A percentile compares a stretch with the other conserved stretches of the same genome.
phyloP scores from a whole-genome alignment of 768 basidiomycete species.

The Suillus luteus region DNA sequence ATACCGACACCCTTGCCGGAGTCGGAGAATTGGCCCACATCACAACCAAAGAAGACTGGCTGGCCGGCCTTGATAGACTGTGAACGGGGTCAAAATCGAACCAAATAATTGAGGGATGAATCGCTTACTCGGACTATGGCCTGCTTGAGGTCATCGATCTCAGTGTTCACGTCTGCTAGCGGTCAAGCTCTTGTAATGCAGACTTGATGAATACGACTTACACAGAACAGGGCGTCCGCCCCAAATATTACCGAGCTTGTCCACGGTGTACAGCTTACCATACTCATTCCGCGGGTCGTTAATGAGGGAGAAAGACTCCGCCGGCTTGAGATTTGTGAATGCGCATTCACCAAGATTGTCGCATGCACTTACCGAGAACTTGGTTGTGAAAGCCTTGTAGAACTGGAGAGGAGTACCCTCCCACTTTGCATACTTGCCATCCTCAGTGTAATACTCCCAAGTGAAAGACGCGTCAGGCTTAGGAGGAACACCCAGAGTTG shows the following conservation, averaged over 20 bases:
- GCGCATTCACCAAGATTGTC: conserved; percentile 7
- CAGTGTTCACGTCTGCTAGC: conserved; percentile 81
- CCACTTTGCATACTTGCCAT: conserved; percentile 75
- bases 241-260: conserved; percentile 92
- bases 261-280: conserved; percentile 84
- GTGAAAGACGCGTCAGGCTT: conserved; percentile 67
- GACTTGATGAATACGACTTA: conserved; percentile 39
- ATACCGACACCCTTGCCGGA: conserved; percentile 58
- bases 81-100: not conserved
- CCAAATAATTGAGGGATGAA: not conserved
- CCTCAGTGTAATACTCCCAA: conserved; percentile 88
- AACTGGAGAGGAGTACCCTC: conserved; percentile 82
- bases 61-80: conserved; percentile 82
- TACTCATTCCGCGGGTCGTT: conserved; percentile 91
- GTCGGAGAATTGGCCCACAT: conserved; percentile 88
- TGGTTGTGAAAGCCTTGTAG: conserved; percentile 63
- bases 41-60: conserved; percentile 95
- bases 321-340: conserved; percentile 42
- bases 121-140: conserved; percentile 66
- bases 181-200: not conserved
- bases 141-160: conserved; percentile 77
- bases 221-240: conserved; percentile 83
- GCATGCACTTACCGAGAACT: conserved; percentile 49
- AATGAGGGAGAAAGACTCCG: conserved; percentile 88
- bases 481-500: conserved; percentile 87